These are phyloP conservation scores for Haplographium delicatum DNA, from an alignment of 495 filamentous ascomycete genomes.

Conservation along the genomic window DNA sequence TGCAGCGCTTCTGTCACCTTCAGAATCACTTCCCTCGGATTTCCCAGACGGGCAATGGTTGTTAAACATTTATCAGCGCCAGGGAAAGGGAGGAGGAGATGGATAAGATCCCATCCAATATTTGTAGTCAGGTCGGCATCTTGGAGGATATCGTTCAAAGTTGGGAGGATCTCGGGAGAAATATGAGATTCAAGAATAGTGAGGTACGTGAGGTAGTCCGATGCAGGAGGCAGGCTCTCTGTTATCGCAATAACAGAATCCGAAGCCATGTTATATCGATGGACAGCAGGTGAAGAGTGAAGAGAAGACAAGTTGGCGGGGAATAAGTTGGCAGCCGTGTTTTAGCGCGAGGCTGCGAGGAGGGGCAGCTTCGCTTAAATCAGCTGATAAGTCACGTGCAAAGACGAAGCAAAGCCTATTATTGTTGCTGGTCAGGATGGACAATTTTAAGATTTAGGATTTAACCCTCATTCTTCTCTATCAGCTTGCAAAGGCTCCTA, in stretches of 20 bases:
- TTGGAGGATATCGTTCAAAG: conserved; percentile 73
- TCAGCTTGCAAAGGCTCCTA: too few species aligned
- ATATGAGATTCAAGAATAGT: conserved; percentile 85
- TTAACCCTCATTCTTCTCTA: too few species aligned
- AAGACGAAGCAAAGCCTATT: too few species aligned
- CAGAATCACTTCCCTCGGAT: conserved; percentile 89
- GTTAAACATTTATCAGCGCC: conserved; percentile 70
- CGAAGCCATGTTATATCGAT: conserved; percentile 15
- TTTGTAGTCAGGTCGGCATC: conserved; percentile 78
- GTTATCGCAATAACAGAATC: conserved; percentile 37
- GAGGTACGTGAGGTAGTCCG: conserved; percentile 83
- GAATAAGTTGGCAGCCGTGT: too few species aligned
- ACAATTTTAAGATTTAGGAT: too few species aligned
- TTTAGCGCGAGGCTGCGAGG: too few species aligned
- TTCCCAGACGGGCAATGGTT: conserved; percentile 71
- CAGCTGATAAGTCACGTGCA: too few species aligned
- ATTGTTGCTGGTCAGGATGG: too few species aligned
- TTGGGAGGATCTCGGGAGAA: conserved; percentile 66
- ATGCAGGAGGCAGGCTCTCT: conserved; percentile 55
- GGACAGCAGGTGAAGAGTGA: not conserved
- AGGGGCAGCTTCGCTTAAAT: too few species aligned
- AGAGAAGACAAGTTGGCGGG: not conserved
- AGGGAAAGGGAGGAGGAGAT: conserved; percentile 74
- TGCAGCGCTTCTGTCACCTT: conserved; percentile 60
- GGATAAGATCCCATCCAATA: conserved; percentile 95